Conservation (phyloP, 352 stramenopile species). For the Phytopythium oedochilum region DNA sequence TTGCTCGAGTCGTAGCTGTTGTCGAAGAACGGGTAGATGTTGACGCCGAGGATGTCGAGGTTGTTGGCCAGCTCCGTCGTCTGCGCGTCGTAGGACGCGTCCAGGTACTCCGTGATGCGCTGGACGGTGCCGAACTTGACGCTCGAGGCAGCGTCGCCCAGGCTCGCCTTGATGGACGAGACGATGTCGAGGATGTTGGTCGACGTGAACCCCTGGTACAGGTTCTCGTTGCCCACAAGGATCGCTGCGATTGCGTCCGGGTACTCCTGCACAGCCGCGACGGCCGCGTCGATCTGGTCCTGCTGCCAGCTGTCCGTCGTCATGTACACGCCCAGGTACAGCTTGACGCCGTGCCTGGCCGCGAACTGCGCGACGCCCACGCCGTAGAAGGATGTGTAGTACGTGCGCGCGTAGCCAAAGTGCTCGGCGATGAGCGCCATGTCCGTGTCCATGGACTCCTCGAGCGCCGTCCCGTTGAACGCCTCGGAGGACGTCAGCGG, state of each 20-base stretch:
- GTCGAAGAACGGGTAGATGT: constrained; percentile 61
- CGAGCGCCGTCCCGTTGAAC: constrained; percentile 14
- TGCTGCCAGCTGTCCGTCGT: constrained; percentile 39
- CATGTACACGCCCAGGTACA: constrained; percentile 54
- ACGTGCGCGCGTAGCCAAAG: constrained; percentile 55
- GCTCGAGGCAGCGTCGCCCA: constrained; percentile 18
- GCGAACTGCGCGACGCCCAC: constrained; percentile 40
- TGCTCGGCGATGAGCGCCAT: constrained; percentile 34
- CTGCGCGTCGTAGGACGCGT: constrained; percentile 24
- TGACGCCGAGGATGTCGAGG: constrained; percentile 51
- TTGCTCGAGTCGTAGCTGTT: constrained; percentile 42
- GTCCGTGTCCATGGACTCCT: constrained; percentile 31
- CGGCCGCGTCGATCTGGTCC: constrained; percentile 31
- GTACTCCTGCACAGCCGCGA: constrained; percentile 38
- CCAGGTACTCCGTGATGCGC: constrained; percentile 47
- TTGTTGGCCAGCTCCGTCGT: constrained; percentile 19
- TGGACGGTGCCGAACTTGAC: constrained; percentile 55
- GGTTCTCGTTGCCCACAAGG: constrained; percentile 49
- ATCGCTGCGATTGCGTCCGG: constrained; percentile 36
- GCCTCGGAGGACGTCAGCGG: constrained; percentile 24
- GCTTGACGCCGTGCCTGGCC: constrained; percentile 40
- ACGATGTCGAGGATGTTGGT: constrained; percentile 23
- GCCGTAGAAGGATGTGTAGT: constrained; percentile 50
- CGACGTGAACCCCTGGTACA: constrained; percentile 18
- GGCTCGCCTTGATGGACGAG: constrained; percentile 18